Base-by-base conservation (phyloP, 176 grass and related monocot species). In the Sorghum bicolor region DNA sequence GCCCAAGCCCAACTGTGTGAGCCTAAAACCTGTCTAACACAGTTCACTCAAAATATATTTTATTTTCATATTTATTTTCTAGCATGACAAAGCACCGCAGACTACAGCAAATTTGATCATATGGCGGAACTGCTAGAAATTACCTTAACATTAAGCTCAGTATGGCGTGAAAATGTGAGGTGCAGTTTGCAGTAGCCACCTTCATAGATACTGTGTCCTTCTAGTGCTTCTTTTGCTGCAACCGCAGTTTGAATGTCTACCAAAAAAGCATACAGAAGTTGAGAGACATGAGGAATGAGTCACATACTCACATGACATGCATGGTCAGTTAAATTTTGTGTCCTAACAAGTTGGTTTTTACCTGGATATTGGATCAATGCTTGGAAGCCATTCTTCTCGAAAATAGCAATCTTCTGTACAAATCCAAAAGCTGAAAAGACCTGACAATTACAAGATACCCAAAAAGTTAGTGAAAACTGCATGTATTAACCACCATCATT, bases 391-490 rank as follows among this genome's bases (percentile, higher is more conserved):
- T 91, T 94, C 77, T 98, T 98, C 80, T 98, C 93, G 66, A 98
- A 98, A 44, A 92, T 89, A 80, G 93, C 96, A 80, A 98, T 95
- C 89, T 98, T 98, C 76, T 95, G 96, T 76, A 98, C 96, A 74
- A 84, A 90, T 31, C 96, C 96, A 65, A 94, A 98, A 62, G 96
- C 96, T 90, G 96, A 98, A 72, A 98, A 98, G 28, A 98, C 93
- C 96, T 98, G 55, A 67, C 43, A 82, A 64, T 80, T 31, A 72
- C 55, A 88, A 47, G 62, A 57, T 41, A 48, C 61, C 25, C 25
- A 72, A 72, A 67, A 77, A 32, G 43, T 72, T 31, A 24, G 34
- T 47, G 77, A 40, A 68, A 67, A 84, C 34, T 72, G 28, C 29
- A 74, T 26, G 39, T 19, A 30, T 65, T 67, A 63, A 47, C 57